Evolutionary conservation across 2,329 filamentous ascomycete genomes (phyloP), one percentile per base, ranked within the genome.

Genomic region (Erysiphe pulchra): DNA sequence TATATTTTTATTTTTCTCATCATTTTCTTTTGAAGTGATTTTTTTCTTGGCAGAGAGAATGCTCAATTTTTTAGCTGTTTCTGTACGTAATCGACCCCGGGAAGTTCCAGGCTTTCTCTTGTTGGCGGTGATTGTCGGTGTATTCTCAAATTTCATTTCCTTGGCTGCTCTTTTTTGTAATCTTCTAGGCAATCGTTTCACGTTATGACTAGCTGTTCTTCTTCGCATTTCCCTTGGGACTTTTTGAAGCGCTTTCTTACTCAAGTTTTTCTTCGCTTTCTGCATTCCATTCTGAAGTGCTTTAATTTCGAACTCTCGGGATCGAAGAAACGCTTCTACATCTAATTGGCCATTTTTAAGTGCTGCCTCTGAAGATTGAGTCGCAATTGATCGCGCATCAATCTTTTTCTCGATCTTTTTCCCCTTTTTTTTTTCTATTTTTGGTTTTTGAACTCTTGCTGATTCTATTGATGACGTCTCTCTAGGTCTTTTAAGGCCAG

Each of bases 181-280:
- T 50, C 84, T 67, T 57, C 77, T 79, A 2, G 90, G 90, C 14
- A 98, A 78, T 50, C 80, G 73, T 62, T 87, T 92, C 33, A 81
- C 80, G 69, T 98, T 94, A 62, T 98, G 90, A 59, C 85, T 93
- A 17, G 87, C 90, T 0, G 87, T 93, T 54, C 90, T 71, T 51
- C 90, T 70, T 52, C 90, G 70, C 70, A 98, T 64, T 44, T 78
- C 76, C 52, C 84, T 73, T 1, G 90, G 90, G 5, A 98, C 80
- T 53, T 83, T 74, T 60, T 98, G 90, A 56, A 95, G 95, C 13
- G 87, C 86, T 45, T 87, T 71, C 47, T 73, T 76, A 39, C 71
- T 65, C 46, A 66, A 63, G 36, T 65, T 63, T 5, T 63, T 62
- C 59, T 80, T 86, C 42, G 82, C 79, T 33, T 72, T 75, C 46